phyloP scores from a whole-genome alignment of 164 flowering plant species.

The Chloranthus sessilifolius region DNA sequence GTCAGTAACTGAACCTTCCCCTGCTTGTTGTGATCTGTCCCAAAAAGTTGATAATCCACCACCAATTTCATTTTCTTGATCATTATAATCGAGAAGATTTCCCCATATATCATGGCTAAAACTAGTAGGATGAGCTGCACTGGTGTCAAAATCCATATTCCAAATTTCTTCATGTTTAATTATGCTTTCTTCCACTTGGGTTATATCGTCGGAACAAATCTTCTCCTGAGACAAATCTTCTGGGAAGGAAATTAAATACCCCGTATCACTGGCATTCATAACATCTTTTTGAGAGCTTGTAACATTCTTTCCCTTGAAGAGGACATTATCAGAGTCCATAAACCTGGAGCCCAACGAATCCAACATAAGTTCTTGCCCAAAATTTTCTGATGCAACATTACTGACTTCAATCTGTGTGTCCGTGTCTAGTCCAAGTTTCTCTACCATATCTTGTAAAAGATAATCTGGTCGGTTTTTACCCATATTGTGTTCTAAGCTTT shows the following conservation, averaged over 20 bases:
- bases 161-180: slow-evolving; percentile 42
- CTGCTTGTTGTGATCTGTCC: slow-evolving; percentile 40
- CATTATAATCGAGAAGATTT: slow-evolving; percentile 28
- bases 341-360: slow-evolving; percentile 15
- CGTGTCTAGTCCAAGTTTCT: slow-evolving; percentile 19
- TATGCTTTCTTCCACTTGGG: slow-evolving; percentile 29
- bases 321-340: slow-evolving; percentile 14
- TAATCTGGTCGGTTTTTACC: slow-evolving; percentile 19
- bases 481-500: slow-evolving; percentile 17
- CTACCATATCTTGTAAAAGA: slow-evolving; percentile 27
- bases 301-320: slow-evolving; percentile 32
- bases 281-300: slow-evolving; percentile 19
- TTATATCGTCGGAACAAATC: slow-evolving; percentile 24
- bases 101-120: slow-evolving; percentile 46
- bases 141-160: slow-evolving; percentile 42
- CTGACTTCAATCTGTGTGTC: slow-evolving; percentile 19
- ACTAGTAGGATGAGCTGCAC: slow-evolving; percentile 31
- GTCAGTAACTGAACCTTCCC: slow-evolving; percentile 38
- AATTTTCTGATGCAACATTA: slow-evolving; percentile 19
- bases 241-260: slow-evolving; percentile 37
- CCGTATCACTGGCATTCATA: slow-evolving; percentile 10
- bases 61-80: slow-evolving; percentile 32
- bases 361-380: slow-evolving; percentile 20
- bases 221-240: slow-evolving; percentile 35
- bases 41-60: slow-evolving; percentile 45